phyloP scores from a whole-genome alignment of 1,284 basidiomycete species.

The Ganoderma resinaceum region DNA sequence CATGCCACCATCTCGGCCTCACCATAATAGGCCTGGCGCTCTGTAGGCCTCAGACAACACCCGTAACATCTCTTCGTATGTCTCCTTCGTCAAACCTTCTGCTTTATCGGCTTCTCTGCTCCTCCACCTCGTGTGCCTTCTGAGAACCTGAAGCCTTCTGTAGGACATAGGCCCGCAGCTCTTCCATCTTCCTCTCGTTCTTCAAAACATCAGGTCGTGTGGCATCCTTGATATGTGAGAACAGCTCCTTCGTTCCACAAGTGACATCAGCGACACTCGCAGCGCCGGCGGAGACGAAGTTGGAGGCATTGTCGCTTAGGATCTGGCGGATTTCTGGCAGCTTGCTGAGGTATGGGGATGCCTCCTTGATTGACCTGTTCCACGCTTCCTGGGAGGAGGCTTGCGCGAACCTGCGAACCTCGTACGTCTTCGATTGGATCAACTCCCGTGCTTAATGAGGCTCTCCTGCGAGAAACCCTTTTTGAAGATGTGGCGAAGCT shows the following conservation, averaged over 20 bases:
- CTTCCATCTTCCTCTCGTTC: conserved; percentile 41
- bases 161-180: conserved; percentile 40
- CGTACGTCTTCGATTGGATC: conserved; percentile 38
- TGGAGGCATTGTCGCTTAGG: conserved; percentile 35
- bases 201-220: conserved; percentile 35
- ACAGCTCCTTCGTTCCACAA: conserved; percentile 38
- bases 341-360: conserved; percentile 41
- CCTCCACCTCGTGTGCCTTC: conserved; percentile 38
- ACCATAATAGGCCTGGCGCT: too few species aligned
- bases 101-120: conserved; percentile 39
- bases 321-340: conserved; percentile 40
- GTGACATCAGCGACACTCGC: conserved; percentile 25
- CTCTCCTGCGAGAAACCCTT: conserved; percentile 39
- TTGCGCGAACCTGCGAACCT: conserved; percentile 39
- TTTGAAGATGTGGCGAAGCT: conserved; percentile 39
- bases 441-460: conserved; percentile 36
- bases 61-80: conserved; percentile 43
- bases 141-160: too few species aligned
- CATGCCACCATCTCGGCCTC: too few species aligned
- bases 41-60: conserved; percentile 46
- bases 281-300: conserved; percentile 34
- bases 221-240: conserved; percentile 37
- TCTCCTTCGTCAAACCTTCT: conserved; percentile 43
- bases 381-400: conserved; percentile 39
- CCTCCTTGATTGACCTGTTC: conserved; percentile 40